These are phyloP conservation scores for Backusella macrospora DNA, from an alignment of 192 early-diverging fungal genomes.

Conservation along the genomic window DNA sequence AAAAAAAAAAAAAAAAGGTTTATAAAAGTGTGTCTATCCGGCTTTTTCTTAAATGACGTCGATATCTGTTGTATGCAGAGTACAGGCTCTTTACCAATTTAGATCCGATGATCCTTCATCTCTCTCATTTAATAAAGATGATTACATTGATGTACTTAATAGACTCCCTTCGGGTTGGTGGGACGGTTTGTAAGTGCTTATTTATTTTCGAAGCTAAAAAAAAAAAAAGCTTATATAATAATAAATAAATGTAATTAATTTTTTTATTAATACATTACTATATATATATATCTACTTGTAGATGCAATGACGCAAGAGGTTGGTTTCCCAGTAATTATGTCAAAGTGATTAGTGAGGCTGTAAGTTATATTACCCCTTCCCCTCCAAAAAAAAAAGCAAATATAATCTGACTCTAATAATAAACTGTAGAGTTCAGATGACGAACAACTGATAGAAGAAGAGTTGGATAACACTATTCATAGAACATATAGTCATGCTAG, in stretches of 20 bases:
- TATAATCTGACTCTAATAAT: too few relatives aligned
- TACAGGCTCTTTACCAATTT: conserved; percentile 87
- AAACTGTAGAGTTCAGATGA: neutral
- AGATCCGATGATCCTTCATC: conserved; percentile 74
- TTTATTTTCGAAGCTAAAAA: neutral
- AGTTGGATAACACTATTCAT: neutral
- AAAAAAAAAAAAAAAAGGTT: neutral
- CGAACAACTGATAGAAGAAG: neutral
- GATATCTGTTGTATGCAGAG: conserved; percentile 37
- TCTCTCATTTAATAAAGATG: conserved; percentile 82
- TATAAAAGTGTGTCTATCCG: neutral
- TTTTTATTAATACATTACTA: neutral
- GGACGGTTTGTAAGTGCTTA: conserved; percentile 77
- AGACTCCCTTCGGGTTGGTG: conserved; percentile 96
- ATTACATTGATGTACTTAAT: conserved; percentile 88
- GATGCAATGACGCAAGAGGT: conserved; percentile 72
- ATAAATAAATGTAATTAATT: neutral
- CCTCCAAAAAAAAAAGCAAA: too few relatives aligned
- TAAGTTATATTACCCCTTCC: neutral
- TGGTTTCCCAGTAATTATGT: conserved; percentile 93
- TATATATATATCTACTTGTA: too few relatives aligned
- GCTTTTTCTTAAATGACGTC: conserved; percentile 20
- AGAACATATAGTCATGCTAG: neutral
- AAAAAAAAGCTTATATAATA: conserved; percentile 4
- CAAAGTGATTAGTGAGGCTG: conserved; percentile 43